These are phyloP conservation scores for Phytopythium boreale DNA, from an alignment of 352 stramenopile species.

Conservation along the genomic window DNA sequence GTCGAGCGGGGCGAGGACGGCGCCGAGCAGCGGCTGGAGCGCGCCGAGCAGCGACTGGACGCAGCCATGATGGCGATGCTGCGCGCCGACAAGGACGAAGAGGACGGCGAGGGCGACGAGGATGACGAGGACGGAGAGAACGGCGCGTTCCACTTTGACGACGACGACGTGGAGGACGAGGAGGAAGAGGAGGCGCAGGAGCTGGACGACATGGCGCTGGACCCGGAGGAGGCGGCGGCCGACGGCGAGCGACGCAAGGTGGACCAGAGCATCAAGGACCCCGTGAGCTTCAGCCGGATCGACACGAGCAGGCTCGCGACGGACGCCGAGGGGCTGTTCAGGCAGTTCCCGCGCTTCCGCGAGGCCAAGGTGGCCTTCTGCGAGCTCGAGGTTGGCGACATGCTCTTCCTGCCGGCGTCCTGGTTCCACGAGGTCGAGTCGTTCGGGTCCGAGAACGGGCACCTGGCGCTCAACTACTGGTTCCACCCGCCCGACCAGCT, in stretches of 20 bases:
- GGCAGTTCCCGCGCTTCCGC: slow-evolving; percentile 58
- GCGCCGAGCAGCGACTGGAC: slow-evolving; percentile 61
- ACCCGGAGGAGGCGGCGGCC: slow-evolving; percentile 35
- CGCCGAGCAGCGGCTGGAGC: slow-evolving; percentile 44
- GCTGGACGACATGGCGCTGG: slow-evolving; percentile 45
- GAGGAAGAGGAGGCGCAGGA: slow-evolving; percentile 43
- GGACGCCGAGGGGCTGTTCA: slow-evolving; percentile 27
- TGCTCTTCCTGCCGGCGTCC: slow-evolving; percentile 95
- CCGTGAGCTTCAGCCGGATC: slow-evolving; percentile 75
- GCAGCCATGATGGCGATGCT: slow-evolving; percentile 78
- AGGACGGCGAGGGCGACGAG: slow-evolving; percentile 32
- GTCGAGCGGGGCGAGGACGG: slow-evolving; percentile 41
- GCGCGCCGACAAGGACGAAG: slow-evolving; percentile 47
- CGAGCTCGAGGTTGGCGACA: slow-evolving; percentile 89
- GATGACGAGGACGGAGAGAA: slow-evolving; percentile 28
- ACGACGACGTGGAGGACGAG: slow-evolving; percentile 53
- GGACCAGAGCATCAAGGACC: slow-evolving; percentile 55
- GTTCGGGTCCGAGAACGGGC: slow-evolving; percentile 54
- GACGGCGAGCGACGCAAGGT: slow-evolving; percentile 18
- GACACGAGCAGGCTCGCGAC: slow-evolving; percentile 44
- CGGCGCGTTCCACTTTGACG: slow-evolving; percentile 35
- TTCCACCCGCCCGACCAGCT: slow-evolving; percentile 80
- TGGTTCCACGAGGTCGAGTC: slow-evolving; percentile 98
- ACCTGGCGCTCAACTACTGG: slow-evolving; percentile 90
- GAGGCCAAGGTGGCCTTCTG: slow-evolving; percentile 60